Evolutionary conservation across 1,284 basidiomycete genomes (phyloP).

Genomic region (Cryptococcus hybrid): DNA sequence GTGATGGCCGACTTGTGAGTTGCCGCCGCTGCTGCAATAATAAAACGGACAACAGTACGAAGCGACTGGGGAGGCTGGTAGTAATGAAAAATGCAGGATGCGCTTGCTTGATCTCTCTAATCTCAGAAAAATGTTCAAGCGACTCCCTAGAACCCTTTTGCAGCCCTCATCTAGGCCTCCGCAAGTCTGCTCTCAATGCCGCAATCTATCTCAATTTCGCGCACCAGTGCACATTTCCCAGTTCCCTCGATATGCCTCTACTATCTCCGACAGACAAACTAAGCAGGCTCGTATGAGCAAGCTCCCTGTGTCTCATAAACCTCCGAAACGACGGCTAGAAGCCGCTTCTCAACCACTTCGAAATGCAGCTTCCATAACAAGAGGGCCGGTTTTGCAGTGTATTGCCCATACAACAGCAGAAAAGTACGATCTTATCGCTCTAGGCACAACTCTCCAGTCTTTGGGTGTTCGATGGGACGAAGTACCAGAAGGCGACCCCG

Average conservation of each 20-base stretch:
- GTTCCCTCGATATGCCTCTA: background rate
- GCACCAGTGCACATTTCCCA: too few species aligned
- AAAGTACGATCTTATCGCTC: constrained; percentile 42
- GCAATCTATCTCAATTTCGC: too few species aligned
- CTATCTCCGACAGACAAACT: constrained; percentile 1
- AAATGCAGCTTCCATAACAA: constrained; percentile 41
- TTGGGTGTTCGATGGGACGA: constrained; percentile 46
- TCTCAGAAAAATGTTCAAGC: too few species aligned
- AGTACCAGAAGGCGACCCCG: constrained; percentile 46
- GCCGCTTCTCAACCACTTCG: constrained; percentile 48
- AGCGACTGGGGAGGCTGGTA: too few species aligned
- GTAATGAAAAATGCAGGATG: too few species aligned
- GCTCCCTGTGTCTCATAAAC: constrained; percentile 38
- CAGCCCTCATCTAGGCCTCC: too few species aligned
- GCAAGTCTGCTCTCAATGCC: too few species aligned
- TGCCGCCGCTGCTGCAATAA: too few species aligned
- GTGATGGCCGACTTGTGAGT: too few species aligned
- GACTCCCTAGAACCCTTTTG: too few species aligned
- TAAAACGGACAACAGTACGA: too few species aligned
- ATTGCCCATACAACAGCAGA: constrained; percentile 51
- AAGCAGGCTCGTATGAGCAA: constrained; percentile 2
- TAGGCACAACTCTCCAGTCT: constrained; percentile 30
- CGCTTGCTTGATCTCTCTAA: too few species aligned
- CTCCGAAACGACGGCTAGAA: constrained; percentile 48
- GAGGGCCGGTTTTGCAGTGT: constrained; percentile 49